Conservation (phyloP, 1,284 basidiomycete genomes). For the Trametes polyzona region DNA sequence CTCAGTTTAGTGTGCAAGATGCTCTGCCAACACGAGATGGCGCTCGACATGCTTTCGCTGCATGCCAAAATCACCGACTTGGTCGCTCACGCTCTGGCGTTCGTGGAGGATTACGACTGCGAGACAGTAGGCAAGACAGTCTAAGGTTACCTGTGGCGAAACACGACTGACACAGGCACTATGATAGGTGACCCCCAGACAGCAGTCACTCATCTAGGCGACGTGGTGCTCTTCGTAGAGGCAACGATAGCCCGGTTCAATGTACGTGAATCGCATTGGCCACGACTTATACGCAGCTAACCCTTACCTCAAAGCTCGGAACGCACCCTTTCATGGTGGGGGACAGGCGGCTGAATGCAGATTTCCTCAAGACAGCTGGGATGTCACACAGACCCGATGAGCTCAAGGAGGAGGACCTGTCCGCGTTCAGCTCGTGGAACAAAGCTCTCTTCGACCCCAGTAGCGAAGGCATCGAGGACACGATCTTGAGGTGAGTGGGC, state of each 20-base stretch:
- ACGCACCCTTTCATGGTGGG: slow-evolving; percentile 36
- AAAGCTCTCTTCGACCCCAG: slow-evolving; percentile 76
- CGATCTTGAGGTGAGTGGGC: slow-evolving; percentile 62
- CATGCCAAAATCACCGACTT: slow-evolving; percentile 67
- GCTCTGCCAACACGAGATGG: slow-evolving; percentile 57
- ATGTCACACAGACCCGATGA: slow-evolving; percentile 46
- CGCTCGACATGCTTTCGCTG: slow-evolving; percentile 72
- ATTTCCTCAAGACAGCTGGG: slow-evolving; percentile 55
- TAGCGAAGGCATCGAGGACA: slow-evolving; percentile 83
- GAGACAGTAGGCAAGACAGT: slow-evolving; percentile 69
- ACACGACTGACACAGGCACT: background rate
- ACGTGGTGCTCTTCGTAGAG: slow-evolving; percentile 75
- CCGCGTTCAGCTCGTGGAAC: slow-evolving; percentile 63
- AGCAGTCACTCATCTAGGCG: slow-evolving; percentile 73
- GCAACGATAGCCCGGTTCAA: slow-evolving; percentile 64
- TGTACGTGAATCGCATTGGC: slow-evolving; percentile 40
- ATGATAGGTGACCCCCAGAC: slow-evolving; percentile 78
- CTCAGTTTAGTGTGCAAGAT: slow-evolving; percentile 68
- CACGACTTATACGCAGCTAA: background rate
- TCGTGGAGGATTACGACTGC: slow-evolving; percentile 74
- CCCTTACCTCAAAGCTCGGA: slow-evolving; percentile 16
- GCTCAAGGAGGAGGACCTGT: slow-evolving; percentile 51
- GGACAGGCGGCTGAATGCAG: slow-evolving; percentile 49
- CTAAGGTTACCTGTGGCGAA: too few species aligned
- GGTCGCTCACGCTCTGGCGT: slow-evolving; percentile 60